Base-by-base conservation (phyloP, 495 filamentous ascomycete species). In the Aspergillus campestris region DNA sequence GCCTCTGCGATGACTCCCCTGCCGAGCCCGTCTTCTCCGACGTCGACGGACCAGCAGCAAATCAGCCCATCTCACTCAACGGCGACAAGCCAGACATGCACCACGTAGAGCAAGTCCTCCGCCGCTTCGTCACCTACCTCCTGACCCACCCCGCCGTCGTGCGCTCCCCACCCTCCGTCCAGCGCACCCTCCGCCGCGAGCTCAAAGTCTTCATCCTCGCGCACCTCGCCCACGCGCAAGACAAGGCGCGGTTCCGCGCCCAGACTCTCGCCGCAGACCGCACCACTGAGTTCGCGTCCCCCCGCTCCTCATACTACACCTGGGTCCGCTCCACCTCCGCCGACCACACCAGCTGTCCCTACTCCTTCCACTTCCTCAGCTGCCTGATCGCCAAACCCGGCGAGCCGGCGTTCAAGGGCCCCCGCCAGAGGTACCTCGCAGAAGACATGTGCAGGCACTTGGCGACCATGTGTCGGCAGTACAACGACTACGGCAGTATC, bases 401-500 rank as follows among this genome's bases (percentile, higher is more conserved):
- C 13, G 13, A 45, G 30, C 40, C 51, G 27, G 2, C 51, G 31
- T 39, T 64, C 39, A 34, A 13, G 10, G 49, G 31, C 31, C 29
- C 45, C 12, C 36, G 37, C 13, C 38, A 51, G 38, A 55, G 56
- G 34, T 72, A 70, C 35, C 42, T 67, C 0, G 53, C 57, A 1
- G 37, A 60, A 18, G 65, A 45, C 42, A 3, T 56, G 1, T 56
- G 48, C 29, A 44, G 50, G 5, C 67, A 66, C 39, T 50, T 73
- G 0, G 53, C 66, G 0, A 53, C 47, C 14, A 56, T 70, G 55
- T 66, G 61, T 44, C 52, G 67, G 1, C 52, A 61, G 55, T 69
- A 71, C 37, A 72, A 71, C 42, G 69, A 72, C 47, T 60, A 55
- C n/a, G 66, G 62, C 0, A 63, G 58, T 2, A 30, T 59, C 0